Evolutionary conservation across 441 rosid genomes (phyloP).

Genomic region (Macaranga tanarius): DNA sequence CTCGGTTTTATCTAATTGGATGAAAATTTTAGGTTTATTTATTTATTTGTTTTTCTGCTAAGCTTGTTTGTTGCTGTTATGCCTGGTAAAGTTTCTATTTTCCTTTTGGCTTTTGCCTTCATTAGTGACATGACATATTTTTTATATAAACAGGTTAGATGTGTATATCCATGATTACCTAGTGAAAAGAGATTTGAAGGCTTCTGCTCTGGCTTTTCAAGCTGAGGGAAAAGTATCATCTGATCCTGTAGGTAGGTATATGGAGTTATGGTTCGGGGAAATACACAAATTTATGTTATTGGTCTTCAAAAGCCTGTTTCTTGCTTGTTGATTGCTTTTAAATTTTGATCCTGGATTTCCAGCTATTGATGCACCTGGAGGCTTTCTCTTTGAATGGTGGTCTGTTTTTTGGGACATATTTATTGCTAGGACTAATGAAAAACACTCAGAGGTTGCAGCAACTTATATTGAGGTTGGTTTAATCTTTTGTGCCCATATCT

Average conservation of each 20-base stretch:
- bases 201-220: slow-evolving; percentile 86
- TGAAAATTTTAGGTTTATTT: neutral
- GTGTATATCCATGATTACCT: slow-evolving; percentile 89
- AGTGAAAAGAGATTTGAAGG: slow-evolving; percentile 82
- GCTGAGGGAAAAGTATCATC: slow-evolving; percentile 86
- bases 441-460: slow-evolving; percentile 78
- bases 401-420: slow-evolving; percentile 96
- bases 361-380: slow-evolving; percentile 95
- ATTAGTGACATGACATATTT: slow-evolving; percentile 4
- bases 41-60: neutral
- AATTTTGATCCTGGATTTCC: slow-evolving; percentile 30
- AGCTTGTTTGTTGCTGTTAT: neutral
- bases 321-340: slow-evolving; percentile 12
- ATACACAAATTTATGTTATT: neutral
- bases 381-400: slow-evolving; percentile 97
- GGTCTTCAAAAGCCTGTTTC: neutral
- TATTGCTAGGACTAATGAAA: slow-evolving; percentile 76
- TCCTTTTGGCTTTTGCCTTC: neutral
- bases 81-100: neutral
- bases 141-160: slow-evolving; percentile 64
- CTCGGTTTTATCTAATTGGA: neutral
- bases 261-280: neutral
- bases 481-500: neutral
- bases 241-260: slow-evolving; percentile 75
- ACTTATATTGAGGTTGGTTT: slow-evolving; percentile 62